These are phyloP conservation scores for Pythium vanterpoolii DNA, from an alignment of 352 stramenopile genomes.

Conservation along the genomic window DNA sequence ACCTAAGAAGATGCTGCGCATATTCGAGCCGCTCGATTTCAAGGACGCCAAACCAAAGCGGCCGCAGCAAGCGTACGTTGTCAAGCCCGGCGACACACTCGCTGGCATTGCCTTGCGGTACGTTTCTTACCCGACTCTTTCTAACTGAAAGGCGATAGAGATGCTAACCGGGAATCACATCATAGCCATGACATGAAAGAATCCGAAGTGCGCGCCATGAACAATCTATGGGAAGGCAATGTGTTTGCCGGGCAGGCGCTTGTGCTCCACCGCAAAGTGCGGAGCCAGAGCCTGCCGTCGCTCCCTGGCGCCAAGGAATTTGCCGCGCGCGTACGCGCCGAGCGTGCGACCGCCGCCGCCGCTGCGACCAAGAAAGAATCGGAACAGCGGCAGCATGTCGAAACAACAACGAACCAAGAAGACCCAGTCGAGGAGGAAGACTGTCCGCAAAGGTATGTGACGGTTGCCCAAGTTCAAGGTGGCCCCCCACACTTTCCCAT, in stretches of 20 bases:
- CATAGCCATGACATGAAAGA: slow-evolving; percentile 48
- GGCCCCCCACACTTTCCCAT: not conserved
- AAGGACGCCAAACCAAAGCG: slow-evolving; percentile 22
- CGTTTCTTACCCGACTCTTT: not conserved
- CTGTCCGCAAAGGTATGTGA: slow-evolving; percentile 5
- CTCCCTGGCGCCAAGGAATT: slow-evolving; percentile 22
- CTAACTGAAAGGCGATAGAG: not conserved
- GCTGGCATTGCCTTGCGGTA: slow-evolving; percentile 40
- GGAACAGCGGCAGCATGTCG: not conserved
- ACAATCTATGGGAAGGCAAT: slow-evolving; percentile 42
- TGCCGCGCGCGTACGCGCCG: not conserved
- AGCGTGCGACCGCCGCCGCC: not conserved
- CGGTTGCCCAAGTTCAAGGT: not conserved
- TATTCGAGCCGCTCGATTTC: slow-evolving; percentile 38
- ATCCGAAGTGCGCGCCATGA: slow-evolving; percentile 48
- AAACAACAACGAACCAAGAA: slow-evolving; percentile 15
- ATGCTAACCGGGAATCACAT: not conserved
- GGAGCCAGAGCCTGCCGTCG: slow-evolving; percentile 37
- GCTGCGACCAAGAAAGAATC: too few relatives aligned
- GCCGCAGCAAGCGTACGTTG: slow-evolving; percentile 28
- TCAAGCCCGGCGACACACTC: slow-evolving; percentile 42
- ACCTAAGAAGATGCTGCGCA: slow-evolving; percentile 27
- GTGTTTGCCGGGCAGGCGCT: slow-evolving; percentile 42
- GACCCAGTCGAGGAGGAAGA: slow-evolving; percentile 18
- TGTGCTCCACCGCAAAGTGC: slow-evolving; percentile 40